Evolutionary conservation across 2,329 filamentous ascomycete genomes (phyloP), one percentile per base, ranked within the genome.

Genomic region (Aquanectria penicillioides): DNA sequence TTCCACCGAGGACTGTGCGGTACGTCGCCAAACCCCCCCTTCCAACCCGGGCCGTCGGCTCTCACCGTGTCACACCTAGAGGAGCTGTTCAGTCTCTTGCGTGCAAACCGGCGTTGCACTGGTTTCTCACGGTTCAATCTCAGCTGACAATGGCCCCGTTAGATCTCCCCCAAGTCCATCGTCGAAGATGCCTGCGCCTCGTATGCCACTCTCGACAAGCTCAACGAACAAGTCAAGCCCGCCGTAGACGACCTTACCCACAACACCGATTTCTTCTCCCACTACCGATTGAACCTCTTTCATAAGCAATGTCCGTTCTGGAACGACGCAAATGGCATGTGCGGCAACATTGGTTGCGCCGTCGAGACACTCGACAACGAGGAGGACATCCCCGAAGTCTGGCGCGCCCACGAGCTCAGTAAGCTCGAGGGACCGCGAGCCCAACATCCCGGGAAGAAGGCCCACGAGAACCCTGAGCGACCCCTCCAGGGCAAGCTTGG

Each of bases 231-330:
- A 59, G 83, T 97, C 62, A 89, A 89, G 69, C 91, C 93, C 15
- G 86, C 88, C 49, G 80, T 99, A 67, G 86, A 92, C 69, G 89
- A 92, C 53, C 86, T 99, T 40, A 97, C 93, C 0, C 87, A 87
- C 68, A 88, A 91, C 50, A 97, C 94, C 75, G 95, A 99, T 77
- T 99, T 97, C 84, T 99, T 99, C 79, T 94, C 94, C 50, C 93
- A 98, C 78, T 99, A 98, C 80, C 90, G 95, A 57, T 81, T 99
- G 40, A 98, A 97, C 75, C 85, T 99, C 17, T 99, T 93, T 78
- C 91, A 96, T 77, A 97, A 95, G 77, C 88, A 87, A 78, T 99
- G 95, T 72, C 95, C 95, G 0, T 99, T 98, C 75, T 99, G 95
- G 94, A 87, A 89, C 72, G 95, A 99, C 75, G 89, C 93, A 61